Evolutionary conservation across 441 rosid genomes (phyloP), one percentile per base, ranked within the genome.

Genomic region (Erodium texanum): DNA sequence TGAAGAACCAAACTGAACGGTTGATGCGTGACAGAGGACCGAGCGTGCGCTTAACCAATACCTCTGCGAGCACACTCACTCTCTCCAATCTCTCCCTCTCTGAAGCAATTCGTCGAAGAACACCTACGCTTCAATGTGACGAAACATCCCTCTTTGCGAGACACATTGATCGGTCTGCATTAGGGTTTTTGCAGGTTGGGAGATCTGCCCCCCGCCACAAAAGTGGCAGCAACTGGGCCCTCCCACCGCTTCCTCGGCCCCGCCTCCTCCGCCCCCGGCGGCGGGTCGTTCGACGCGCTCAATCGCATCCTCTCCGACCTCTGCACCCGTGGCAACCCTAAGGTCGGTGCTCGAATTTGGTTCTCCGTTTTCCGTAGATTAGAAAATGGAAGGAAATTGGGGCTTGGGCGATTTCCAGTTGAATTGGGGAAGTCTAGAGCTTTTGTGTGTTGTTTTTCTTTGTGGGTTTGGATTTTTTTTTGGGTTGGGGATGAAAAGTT

Each of bases 241-340:
- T 79, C 89, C 23, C 85, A 86, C 67, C 97, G 96, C 43, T 75
- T 80, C 58, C 76, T 80, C 58, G 88, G 84, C 18, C 79, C 89
- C 15, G 68, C 82, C 65, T 79, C 92, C 38, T 66, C 88, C 22
- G 81, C 75, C 61, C 77, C 89, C 20, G 76, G 83, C 48, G 92
- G 90, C 54, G 84, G 91, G 61, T 86, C 86, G 78, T 86, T 81
- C 48, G 99, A 94, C 38, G 82, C 88, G 54, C 80, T 89, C 71
- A 90, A 88, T 76, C 93, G 97, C 61, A 90, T 88, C 75, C 81
- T 92, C 65, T 80, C 86, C 11, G 96, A 92, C 86, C 96, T 92
- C 79, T 92, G 94, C 76, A 84, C 81, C 48, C 91, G 87, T 22
- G 94, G 89, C 59, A 85, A 80, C 71, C 93, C 97, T 43, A 92